phyloP scores from a whole-genome alignment of 208 protist species.

The Acanthamoeba triangularis region DNA sequence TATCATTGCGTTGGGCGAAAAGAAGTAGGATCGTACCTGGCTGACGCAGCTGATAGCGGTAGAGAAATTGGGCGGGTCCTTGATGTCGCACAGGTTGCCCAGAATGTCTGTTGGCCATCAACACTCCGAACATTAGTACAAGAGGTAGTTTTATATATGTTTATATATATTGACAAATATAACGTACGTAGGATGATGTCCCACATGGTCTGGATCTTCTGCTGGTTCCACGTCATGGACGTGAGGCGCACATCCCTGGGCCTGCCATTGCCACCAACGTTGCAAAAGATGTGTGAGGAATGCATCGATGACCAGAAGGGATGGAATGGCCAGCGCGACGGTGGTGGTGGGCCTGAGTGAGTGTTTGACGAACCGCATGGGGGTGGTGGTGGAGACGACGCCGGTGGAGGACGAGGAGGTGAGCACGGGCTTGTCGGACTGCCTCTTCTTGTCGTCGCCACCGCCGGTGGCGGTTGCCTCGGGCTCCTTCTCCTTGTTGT shows the following conservation, averaged over 20 bases:
- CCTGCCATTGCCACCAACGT: not conserved
- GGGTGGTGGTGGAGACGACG: not conserved
- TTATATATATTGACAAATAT: not conserved
- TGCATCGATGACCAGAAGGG: not conserved
- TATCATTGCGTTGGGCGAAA: not conserved
- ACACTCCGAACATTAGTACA: not conserved
- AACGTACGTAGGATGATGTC: conserved; percentile 66
- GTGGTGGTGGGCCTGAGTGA: not conserved
- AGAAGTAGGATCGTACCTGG: not conserved
- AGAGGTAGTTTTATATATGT: not conserved
- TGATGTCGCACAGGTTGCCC: conserved; percentile 69
- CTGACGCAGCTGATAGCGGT: conserved; percentile 55
- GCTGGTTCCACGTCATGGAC: conserved; percentile 22
- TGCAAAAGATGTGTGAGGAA: too few relatives aligned
- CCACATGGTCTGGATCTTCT: conserved; percentile 50
- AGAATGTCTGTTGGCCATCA: conserved; percentile 30
- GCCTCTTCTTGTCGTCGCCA: not conserved
- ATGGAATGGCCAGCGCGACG: too few relatives aligned
- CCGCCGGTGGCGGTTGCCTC: not conserved
- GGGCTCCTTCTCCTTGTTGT: conserved; percentile 43
- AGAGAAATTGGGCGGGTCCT: conserved; percentile 72
- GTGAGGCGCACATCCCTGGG: conserved; percentile 26
- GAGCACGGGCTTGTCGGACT: not conserved
- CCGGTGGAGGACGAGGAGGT: not conserved
- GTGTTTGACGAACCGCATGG: not conserved